Conservation (phyloP, 139 green algal genomes). For the Axilococcus clingmanii region DNA sequence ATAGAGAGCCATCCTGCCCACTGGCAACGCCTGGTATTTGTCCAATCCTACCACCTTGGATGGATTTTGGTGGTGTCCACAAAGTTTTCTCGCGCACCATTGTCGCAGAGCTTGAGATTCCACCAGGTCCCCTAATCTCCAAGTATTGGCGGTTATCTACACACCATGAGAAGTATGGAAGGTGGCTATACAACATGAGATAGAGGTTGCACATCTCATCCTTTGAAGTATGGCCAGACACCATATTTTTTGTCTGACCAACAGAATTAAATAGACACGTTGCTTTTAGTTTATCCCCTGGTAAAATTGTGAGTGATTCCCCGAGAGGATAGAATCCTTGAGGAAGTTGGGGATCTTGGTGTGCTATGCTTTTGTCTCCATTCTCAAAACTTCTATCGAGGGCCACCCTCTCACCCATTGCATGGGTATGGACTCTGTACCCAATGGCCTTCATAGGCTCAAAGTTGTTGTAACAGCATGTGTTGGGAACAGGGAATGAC, state of each 20-base stretch:
- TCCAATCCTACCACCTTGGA: neutral
- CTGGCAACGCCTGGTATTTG: conserved; percentile 28
- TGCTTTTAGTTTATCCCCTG: conserved; percentile 34
- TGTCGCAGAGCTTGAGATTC: neutral
- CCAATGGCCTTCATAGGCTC: conserved; percentile 66
- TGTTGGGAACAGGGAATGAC: conserved; percentile 44
- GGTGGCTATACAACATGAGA: conserved; percentile 47
- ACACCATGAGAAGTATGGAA: conserved; percentile 37
- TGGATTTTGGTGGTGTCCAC: neutral
- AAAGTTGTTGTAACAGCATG: conserved; percentile 66
- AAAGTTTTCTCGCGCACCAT: neutral
- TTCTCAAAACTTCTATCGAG: conserved; percentile 11
- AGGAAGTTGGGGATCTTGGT: conserved; percentile 39
- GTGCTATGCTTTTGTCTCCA: conserved; percentile 5
- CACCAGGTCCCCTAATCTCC: conserved; percentile 4
- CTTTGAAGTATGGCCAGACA: conserved; percentile 13
- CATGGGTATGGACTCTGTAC: conserved; percentile 78
- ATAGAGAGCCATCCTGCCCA: conserved; percentile 37
- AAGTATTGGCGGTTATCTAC: conserved; percentile 2
- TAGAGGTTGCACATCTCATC: conserved; percentile 96
- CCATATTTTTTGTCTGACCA: conserved; percentile 58
- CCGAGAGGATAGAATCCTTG: conserved; percentile 60
- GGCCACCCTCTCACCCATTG: conserved; percentile 45
- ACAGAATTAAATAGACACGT: conserved; percentile 81
- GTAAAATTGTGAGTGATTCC: conserved; percentile 13